A percentile compares a stretch with the other conserved stretches of the same genome.
These are phyloP conservation scores for Thozetella sp. DNA, from an alignment of 495 filamentous ascomycete genomes.

Conservation along the genomic window DNA sequence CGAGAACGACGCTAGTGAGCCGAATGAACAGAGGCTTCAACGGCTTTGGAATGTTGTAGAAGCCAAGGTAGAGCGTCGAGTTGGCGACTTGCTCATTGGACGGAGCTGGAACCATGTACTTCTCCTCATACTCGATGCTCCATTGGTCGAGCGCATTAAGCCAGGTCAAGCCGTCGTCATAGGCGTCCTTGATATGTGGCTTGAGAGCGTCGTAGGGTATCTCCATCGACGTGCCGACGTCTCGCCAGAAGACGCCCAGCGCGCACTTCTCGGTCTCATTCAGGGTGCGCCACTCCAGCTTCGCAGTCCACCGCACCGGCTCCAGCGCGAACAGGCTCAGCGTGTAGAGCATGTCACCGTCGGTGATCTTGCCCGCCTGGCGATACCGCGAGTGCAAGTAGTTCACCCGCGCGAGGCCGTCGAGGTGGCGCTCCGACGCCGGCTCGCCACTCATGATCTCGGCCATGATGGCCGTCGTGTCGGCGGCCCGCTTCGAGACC, in stretches of 20 bases:
- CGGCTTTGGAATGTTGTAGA: slow-evolving; percentile 49
- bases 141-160: slow-evolving; percentile 57
- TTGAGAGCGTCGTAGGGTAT: slow-evolving; percentile 28
- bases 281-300: slow-evolving; percentile 44
- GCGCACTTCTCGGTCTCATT: slow-evolving; percentile 44
- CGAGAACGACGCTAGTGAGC: slow-evolving; percentile 58
- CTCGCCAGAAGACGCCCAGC: slow-evolving; percentile 37
- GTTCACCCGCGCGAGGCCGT: slow-evolving; percentile 47
- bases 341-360: slow-evolving; percentile 47
- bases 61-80: slow-evolving; percentile 52
- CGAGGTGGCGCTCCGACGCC: slow-evolving; percentile 24
- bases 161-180: slow-evolving; percentile 63
- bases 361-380: slow-evolving; percentile 34
- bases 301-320: slow-evolving; percentile 26
- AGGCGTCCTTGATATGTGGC: slow-evolving; percentile 31
- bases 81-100: slow-evolving; percentile 56
- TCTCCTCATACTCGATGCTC: slow-evolving; percentile 53
- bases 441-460: slow-evolving; percentile 48
- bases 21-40: slow-evolving; percentile 43
- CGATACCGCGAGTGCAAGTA: slow-evolving; percentile 44
- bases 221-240: slow-evolving; percentile 40
- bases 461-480: slow-evolving; percentile 56
- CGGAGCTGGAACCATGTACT: slow-evolving; percentile 56
- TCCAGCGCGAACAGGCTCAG: slow-evolving; percentile 39
- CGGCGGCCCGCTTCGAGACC: slow-evolving; percentile 60